These are phyloP conservation scores for Daedaleopsis sinensis DNA, from an alignment of 768 basidiomycete genomes.

Conservation along the genomic window DNA sequence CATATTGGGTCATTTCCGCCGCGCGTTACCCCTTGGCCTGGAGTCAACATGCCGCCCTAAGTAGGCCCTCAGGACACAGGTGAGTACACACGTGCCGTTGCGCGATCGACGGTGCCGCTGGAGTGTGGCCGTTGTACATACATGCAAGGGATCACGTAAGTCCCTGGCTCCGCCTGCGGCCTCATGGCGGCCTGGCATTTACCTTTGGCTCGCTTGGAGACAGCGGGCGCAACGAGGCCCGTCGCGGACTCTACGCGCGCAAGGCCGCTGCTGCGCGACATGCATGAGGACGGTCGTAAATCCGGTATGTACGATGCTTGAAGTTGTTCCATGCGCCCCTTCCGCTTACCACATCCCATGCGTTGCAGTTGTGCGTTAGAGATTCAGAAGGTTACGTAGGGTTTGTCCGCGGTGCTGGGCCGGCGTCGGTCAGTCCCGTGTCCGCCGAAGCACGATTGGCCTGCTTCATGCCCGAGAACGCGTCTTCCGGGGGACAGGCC, in stretches of 20 bases:
- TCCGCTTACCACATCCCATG: too few species aligned
- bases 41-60: not conserved
- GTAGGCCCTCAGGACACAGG: not conserved
- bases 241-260: not conserved
- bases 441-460: not conserved
- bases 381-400: too few species aligned
- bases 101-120: not conserved
- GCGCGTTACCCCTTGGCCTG: not conserved
- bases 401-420: too few species aligned
- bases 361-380: too few species aligned
- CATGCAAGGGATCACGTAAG: not conserved
- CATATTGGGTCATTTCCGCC: not conserved
- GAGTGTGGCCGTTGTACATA: not conserved
- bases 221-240: not conserved
- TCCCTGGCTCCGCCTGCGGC: not conserved
- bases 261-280: not conserved
- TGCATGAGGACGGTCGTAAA: too few species aligned
- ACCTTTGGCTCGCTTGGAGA: not conserved
- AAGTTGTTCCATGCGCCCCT: too few species aligned
- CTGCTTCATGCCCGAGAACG: too few species aligned
- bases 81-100: not conserved
- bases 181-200: not conserved
- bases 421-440: too few species aligned
- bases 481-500: not conserved
- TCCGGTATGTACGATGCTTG: too few species aligned